These are phyloP conservation scores for Anisodus tanguticus DNA, from an alignment of 257 asterid genomes.

Conservation along the genomic window DNA sequence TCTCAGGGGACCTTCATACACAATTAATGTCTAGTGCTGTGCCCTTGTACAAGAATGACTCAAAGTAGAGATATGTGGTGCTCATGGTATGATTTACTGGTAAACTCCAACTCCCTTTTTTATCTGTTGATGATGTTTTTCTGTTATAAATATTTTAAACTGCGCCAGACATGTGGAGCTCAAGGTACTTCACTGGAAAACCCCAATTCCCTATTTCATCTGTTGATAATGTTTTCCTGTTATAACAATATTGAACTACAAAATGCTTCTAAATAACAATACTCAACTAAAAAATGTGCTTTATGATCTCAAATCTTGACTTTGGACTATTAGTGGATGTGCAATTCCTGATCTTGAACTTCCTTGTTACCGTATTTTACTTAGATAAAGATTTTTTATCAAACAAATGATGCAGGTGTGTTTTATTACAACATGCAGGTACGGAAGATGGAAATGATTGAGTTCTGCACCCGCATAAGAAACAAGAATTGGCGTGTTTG, in stretches of 20 bases:
- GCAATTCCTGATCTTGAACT: not conserved
- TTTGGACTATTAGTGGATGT: not conserved
- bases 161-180: not conserved
- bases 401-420: not conserved
- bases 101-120: not conserved
- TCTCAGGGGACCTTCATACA: not conserved
- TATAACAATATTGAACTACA: not conserved
- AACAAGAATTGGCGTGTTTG: not conserved
- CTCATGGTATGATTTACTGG: not conserved
- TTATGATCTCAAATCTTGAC: not conserved
- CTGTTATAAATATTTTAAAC: not conserved
- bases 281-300: not conserved
- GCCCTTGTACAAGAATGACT: conserved; percentile 14
- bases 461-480: not conserved
- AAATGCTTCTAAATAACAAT: not conserved
- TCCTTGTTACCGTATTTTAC: not conserved
- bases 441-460: not conserved
- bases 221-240: not conserved
- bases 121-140: not conserved
- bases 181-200: not conserved
- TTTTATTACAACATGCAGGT: not conserved
- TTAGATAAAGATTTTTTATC: not conserved
- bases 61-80: not conserved
- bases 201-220: not conserved
- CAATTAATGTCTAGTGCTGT: not conserved